Conservation (phyloP, 495 filamentous ascomycete species). For the Penicillium atrosanguineum region DNA sequence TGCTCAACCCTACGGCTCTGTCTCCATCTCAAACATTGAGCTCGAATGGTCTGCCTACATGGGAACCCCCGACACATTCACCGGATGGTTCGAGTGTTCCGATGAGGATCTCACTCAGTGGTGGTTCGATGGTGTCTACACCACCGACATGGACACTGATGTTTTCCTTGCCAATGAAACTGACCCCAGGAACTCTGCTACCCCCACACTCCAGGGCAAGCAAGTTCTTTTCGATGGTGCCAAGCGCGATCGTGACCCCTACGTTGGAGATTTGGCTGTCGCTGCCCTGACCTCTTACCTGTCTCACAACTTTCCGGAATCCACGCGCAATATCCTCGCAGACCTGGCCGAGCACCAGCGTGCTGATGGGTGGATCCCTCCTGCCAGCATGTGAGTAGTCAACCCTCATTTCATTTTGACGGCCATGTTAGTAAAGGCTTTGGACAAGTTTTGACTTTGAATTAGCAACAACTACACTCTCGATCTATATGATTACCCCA, state of each 20-base stretch:
- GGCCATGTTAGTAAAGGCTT: no score
- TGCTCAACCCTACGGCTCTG: constrained; percentile 34
- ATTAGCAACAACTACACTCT: constrained; percentile 41
- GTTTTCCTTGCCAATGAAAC: constrained; percentile 34
- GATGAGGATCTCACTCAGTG: constrained; percentile 45
- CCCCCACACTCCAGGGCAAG: constrained; percentile 36
- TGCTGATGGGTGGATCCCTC: constrained; percentile 50
- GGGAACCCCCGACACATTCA: constrained; percentile 43
- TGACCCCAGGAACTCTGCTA: constrained; percentile 35
- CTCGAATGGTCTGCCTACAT: constrained; percentile 40
- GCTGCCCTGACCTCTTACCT: constrained; percentile 41
- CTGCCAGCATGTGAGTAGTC: constrained; percentile 35
- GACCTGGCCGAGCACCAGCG: constrained; percentile 46
- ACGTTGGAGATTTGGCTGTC: constrained; percentile 47
- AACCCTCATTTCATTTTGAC: not conserved
- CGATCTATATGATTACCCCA: constrained; percentile 44
- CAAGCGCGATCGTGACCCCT: constrained; percentile 49
- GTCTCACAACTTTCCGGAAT: constrained; percentile 36
- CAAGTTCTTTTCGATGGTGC: constrained; percentile 46
- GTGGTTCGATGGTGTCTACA: constrained; percentile 50
- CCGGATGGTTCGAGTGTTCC: constrained; percentile 47
- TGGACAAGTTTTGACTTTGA: not conserved
- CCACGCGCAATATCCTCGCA: constrained; percentile 38
- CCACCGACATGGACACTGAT: constrained; percentile 42
- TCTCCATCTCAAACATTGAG: constrained; percentile 32